phyloP scores from a whole-genome alignment of 345 rosid genomes.

The Cardamine occulta region DNA sequence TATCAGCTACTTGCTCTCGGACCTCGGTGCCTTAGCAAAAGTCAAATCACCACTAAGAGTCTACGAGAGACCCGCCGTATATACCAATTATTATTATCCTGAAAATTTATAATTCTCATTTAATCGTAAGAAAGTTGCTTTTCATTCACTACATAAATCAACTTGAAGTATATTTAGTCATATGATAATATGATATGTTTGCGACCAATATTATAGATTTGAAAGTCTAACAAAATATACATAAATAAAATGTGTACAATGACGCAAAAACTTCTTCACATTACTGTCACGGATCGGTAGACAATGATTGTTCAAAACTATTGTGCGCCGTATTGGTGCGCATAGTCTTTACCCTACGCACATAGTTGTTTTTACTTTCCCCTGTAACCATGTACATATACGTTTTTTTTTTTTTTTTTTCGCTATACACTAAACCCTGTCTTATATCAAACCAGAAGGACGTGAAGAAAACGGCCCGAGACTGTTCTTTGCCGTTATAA shows the following conservation, averaged over 20 bases:
- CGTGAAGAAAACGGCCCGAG: slow-evolving; percentile 57
- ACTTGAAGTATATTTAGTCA: slow-evolving; percentile 20
- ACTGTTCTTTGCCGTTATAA: slow-evolving; percentile 59
- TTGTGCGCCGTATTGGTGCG: slow-evolving; percentile 3
- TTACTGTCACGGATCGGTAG: neutral
- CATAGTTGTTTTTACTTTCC: neutral
- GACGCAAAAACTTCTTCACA: slow-evolving; percentile 10
- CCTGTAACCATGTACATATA: neutral
- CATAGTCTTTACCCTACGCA: neutral
- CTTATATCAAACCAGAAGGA: slow-evolving; percentile 38
- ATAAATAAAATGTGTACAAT: neutral
- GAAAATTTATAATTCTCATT: neutral
- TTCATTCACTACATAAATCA: neutral
- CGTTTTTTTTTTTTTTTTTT: neutral
- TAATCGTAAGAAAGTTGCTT: neutral
- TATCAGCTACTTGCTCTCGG: slow-evolving; percentile 30
- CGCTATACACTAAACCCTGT: slow-evolving; percentile 15
- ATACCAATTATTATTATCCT: neutral
- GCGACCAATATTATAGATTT: neutral
- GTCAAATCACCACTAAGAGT: neutral
- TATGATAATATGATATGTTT: slow-evolving; percentile 6
- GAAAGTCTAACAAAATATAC: neutral
- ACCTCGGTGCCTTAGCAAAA: neutral
- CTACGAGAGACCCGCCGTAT: slow-evolving; percentile 9
- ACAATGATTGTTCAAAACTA: slow-evolving; percentile 20